phyloP scores from a whole-genome alignment of 1,284 basidiomycete genomes.

The Austroboletus rostrupii region DNA sequence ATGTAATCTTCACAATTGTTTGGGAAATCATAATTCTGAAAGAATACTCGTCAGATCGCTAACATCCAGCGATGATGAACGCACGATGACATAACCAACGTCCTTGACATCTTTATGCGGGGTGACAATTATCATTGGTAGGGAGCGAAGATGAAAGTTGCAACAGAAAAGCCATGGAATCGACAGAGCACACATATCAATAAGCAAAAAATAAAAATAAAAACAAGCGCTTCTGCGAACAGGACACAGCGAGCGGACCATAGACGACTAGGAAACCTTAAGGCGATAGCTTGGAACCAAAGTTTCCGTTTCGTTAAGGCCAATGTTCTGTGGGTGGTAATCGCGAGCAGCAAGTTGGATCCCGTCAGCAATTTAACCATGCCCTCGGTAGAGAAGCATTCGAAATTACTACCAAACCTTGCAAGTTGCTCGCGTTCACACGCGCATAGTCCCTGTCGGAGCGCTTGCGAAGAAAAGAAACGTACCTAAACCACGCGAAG shows the following conservation, averaged over 20 bases:
- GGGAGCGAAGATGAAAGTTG: conserved; percentile 34
- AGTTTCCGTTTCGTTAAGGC: conserved; percentile 17
- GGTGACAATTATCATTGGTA: conserved; percentile 30
- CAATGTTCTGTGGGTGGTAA: conserved; percentile 27
- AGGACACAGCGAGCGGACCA: conserved; percentile 31
- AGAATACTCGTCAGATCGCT: conserved; percentile 21
- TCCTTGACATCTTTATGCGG: conserved; percentile 83
- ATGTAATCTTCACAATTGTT: conserved; percentile 96
- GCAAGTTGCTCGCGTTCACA: conserved; percentile 28
- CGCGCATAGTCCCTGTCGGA: conserved; percentile 24
- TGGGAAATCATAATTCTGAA: conserved; percentile 93
- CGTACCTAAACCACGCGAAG: conserved; percentile 99
- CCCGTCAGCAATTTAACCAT: conserved; percentile 25
- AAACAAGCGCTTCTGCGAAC: conserved; percentile 55
- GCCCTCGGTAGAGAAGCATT: conserved; percentile 21
- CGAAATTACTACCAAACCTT: conserved; percentile 28
- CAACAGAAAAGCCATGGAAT: conserved; percentile 31
- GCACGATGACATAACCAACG: conserved; percentile 86
- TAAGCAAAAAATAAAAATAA: conserved; percentile 46
- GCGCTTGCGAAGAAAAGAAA: conserved; percentile 42
- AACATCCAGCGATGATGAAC: conserved; percentile 31
- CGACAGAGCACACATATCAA: conserved; percentile 44
- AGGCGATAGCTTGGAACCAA: conserved; percentile 15
- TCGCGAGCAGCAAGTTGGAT: conserved; percentile 24
- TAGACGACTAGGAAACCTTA: conserved; percentile 22